Base-by-base conservation (phyloP, 805 yeast species). In the Jamesozyma piceae region DNA sequence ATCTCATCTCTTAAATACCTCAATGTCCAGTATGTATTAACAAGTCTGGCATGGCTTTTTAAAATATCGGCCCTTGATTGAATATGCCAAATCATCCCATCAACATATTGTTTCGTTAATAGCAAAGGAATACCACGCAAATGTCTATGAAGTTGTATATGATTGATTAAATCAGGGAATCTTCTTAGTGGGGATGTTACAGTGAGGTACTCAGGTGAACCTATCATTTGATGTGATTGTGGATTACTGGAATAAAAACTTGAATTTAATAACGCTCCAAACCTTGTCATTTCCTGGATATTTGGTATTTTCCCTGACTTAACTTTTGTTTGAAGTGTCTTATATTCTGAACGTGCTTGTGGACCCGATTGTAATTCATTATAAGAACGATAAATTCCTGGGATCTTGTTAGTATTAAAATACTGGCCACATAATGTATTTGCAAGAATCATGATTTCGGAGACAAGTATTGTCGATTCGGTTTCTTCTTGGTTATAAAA, bases 181-280 rank as follows among this genome's bases (percentile, higher is more conserved):
- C 97, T 68, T 58, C 97, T 71, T 49, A 92, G 66, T 2, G 98
- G 97, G 0, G 97, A 88, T 0, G 97, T 89, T 8, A 84, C 80
- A 17, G 86, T 82, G 4, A 82, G 69, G 54, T 89, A 87, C 5
- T 65, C 57, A 0, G 63, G 58, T 8, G 84, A 62, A 3, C 89
- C 94, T 22, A 87, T 62, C 49, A 82, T 75, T 19, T 69, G 66
- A 62, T 88, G 96, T 1, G 52, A 55, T 0, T 51, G 48, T 26
- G 83, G 74, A 1, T 44, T 38, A 0, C 73, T 59, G 2, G 77
- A 65, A 36, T 74, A 69, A 30, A 65, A 67, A 3, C 90, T 80
- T 17, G 77, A 66, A 2, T 74, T 71, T 51, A 79, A 57, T 28
- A 74, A 67, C 5, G 74, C 63, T 13, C 72, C 57, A 19, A 75